Conservation (phyloP, 2,329 filamentous ascomycete genomes). For the Aspergillus brunneoviolaceus region DNA sequence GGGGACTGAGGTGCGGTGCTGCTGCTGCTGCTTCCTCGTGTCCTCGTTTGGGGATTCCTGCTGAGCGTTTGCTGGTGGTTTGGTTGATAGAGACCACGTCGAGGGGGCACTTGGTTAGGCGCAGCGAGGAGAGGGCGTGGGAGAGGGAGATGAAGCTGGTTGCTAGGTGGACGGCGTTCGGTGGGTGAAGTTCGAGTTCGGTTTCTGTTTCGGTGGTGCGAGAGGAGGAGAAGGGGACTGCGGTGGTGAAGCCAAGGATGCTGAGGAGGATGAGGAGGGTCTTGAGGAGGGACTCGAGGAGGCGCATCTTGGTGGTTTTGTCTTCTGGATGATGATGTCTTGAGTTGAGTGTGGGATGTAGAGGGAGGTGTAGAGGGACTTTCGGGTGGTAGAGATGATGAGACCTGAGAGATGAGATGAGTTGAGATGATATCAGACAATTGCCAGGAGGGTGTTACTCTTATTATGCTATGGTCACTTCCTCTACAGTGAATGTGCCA, state of each 20-base stretch:
- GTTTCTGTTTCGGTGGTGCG: background rate
- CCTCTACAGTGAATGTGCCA: background rate
- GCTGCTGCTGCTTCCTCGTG: background rate
- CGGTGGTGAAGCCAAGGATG: background rate
- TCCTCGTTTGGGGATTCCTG: background rate
- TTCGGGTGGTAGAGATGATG: too few species aligned
- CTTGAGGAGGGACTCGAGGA: background rate
- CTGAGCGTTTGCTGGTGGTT: background rate
- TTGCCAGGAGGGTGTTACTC: background rate
- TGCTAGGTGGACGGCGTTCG: background rate
- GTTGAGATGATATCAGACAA: background rate
- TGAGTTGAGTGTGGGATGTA: background rate
- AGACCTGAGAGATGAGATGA: background rate
- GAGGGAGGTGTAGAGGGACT: too few species aligned
- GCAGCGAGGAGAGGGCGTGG: background rate
- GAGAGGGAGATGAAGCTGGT: background rate
- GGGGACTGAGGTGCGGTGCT: conserved; percentile 27
- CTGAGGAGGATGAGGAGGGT: background rate
- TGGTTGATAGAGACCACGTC: conserved; percentile 17
- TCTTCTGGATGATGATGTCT: background rate
- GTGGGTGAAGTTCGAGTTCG: background rate
- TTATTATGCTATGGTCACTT: background rate
- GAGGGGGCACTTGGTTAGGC: conserved; percentile 24
- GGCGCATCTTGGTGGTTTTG: background rate
- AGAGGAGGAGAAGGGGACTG: background rate